phyloP scores from a whole-genome alignment of 2,329 filamentous ascomycete genomes.

The Fusarium sp. region DNA sequence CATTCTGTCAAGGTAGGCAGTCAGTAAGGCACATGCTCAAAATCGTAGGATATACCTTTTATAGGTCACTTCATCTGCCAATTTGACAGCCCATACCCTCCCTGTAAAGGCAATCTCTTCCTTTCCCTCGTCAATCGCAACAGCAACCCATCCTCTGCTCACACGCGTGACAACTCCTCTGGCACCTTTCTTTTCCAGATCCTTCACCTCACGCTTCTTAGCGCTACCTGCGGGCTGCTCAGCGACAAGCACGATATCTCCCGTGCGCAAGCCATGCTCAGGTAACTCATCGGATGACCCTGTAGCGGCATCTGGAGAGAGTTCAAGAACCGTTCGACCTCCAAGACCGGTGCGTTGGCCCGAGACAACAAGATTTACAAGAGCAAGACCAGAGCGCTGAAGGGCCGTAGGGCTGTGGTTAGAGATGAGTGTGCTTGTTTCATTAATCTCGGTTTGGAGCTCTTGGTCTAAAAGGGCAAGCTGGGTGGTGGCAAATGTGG shows the following conservation, averaged over 20 bases:
- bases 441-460: constrained; percentile 77
- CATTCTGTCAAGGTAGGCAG: constrained; percentile 62
- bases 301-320: constrained; percentile 78
- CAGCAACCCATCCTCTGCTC: constrained; percentile 67
- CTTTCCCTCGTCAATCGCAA: constrained; percentile 77
- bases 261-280: constrained; percentile 80
- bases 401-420: constrained; percentile 76
- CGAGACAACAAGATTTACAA: constrained; percentile 79
- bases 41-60: constrained; percentile 57
- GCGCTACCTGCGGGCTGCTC: constrained; percentile 80
- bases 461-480: constrained; percentile 78
- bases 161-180: constrained; percentile 79
- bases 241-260: constrained; percentile 81
- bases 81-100: constrained; percentile 73
- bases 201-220: constrained; percentile 78
- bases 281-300: constrained; percentile 67
- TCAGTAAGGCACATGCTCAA: background rate
- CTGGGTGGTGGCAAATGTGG: constrained; percentile 77
- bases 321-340: constrained; percentile 89
- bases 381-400: constrained; percentile 81
- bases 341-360: constrained; percentile 89
- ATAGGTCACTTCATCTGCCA: constrained; percentile 77
- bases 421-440: constrained; percentile 76
- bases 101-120: constrained; percentile 60
- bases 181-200: constrained; percentile 75